These are phyloP conservation scores for Periconia digitata DNA, from an alignment of 2,329 filamentous ascomycete species.

Conservation along the genomic window DNA sequence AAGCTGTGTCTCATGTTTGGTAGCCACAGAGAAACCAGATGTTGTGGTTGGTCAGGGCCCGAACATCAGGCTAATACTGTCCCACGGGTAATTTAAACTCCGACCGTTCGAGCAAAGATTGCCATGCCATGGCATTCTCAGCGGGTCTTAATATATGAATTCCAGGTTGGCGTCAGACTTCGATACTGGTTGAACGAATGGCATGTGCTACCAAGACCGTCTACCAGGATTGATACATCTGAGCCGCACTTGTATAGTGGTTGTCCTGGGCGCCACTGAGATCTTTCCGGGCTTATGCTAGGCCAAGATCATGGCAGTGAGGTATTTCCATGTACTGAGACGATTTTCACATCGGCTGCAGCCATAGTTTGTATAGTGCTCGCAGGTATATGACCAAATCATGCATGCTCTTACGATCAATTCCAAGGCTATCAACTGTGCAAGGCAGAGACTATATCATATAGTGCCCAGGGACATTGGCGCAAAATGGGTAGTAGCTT, in stretches of 20 bases:
- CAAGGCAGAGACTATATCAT: neutral
- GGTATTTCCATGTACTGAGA: constrained; percentile 21
- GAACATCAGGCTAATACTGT: constrained; percentile 33
- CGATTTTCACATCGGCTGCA: constrained; percentile 11
- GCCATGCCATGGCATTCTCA: constrained; percentile 4
- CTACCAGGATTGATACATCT: constrained; percentile 16
- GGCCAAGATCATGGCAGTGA: constrained; percentile 14
- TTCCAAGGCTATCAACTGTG: neutral
- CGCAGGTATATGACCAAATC: neutral
- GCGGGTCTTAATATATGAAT: constrained; percentile 4
- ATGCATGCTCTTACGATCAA: constrained; percentile 1
- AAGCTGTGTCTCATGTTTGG: neutral
- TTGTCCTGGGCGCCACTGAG: constrained; percentile 7
- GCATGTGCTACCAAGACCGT: constrained; percentile 6
- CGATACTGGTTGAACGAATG: constrained; percentile 13
- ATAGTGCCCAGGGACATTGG: neutral
- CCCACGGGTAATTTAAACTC: constrained; percentile 30
- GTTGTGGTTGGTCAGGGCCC: constrained; percentile 5
- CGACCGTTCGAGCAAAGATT: constrained; percentile 13
- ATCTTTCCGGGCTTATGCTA: constrained; percentile 16
- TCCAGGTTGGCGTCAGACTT: constrained; percentile 13
- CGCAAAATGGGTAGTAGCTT: neutral
- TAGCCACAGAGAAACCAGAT: neutral
- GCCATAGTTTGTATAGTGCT: constrained; percentile 1
- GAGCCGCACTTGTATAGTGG: constrained; percentile 24